A percentile compares a stretch with the other conserved stretches of the same genome.
phyloP scores from a whole-genome alignment of 1,284 basidiomycete species.

The Puccinia hordei region DNA sequence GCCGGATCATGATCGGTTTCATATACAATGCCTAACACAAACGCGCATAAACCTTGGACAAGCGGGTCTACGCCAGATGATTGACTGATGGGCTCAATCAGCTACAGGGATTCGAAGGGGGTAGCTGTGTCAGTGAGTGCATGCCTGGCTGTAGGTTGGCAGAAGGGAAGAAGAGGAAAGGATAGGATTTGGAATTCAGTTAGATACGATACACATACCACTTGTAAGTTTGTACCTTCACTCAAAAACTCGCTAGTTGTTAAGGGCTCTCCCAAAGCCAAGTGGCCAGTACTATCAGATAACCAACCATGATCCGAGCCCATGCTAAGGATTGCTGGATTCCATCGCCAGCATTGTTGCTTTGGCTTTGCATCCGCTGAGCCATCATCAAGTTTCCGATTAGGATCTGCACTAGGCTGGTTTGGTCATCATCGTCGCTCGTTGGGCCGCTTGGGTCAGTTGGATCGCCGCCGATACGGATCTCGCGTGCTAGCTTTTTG shows the following conservation, averaged over 20 bases:
- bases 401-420: slow-evolving; percentile 63
- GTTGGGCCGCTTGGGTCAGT: slow-evolving; percentile 59
- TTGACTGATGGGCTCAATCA: slow-evolving; percentile 92
- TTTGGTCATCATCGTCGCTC: slow-evolving; percentile 63
- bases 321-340: slow-evolving; percentile 71
- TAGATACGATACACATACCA: slow-evolving; percentile 66
- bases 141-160: not conserved
- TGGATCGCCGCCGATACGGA: slow-evolving; percentile 56
- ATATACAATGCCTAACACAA: slow-evolving; percentile 89
- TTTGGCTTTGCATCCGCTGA: slow-evolving; percentile 63
- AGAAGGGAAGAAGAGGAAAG: not conserved
- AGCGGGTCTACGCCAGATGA: slow-evolving; percentile 80
- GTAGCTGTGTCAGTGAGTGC: slow-evolving; percentile 4
- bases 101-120: slow-evolving; percentile 61
- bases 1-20: slow-evolving; percentile 91
- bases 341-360: slow-evolving; percentile 59
- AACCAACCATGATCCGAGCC: slow-evolving; percentile 84
- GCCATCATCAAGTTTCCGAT: slow-evolving; percentile 70
- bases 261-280: slow-evolving; percentile 97
- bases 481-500: slow-evolving; percentile 64
- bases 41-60: slow-evolving; percentile 86
- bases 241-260: slow-evolving; percentile 86
- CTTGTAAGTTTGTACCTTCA: slow-evolving; percentile 80
- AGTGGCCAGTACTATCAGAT: slow-evolving; percentile 77
- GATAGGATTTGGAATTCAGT: not conserved